Base-by-base conservation (phyloP, 768 basidiomycete genomes). In the Leccinum barrowsii region DNA sequence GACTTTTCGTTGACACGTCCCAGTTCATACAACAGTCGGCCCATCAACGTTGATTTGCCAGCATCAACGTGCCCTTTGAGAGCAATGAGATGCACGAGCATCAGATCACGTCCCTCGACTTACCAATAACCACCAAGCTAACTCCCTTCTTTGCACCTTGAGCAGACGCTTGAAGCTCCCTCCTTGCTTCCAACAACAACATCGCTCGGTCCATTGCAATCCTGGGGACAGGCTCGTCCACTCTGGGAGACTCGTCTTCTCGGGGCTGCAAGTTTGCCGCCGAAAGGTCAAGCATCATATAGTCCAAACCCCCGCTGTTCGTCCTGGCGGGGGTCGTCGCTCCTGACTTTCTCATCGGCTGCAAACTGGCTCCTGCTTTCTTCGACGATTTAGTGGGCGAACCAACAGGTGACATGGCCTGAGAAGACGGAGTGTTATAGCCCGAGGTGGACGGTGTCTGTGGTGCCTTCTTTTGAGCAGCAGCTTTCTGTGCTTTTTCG, bases 21-120 rank as follows among this genome's bases (percentile, higher is more conserved):
- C 2, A 96, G 80, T 62, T 98, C 97, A 71, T 98, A 98, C 53
- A 98, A 67, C 58, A 99, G 67, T 56, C 96, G 80, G 2, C 97
- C 97, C 93, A 98, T 98, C 26, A 99, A 75, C 1, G 97, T 99
- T 5, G 94, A 97, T 73, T 99, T 99, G 24, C 97, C 97, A 17
- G 97, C 97, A 75, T 99, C 97, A 60, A 99, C 97, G 68, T 99
- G 97, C 40, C 97, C 96, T 98, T 64, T 50, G 47, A 49, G 34
- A 52, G 48, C 3, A 21, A 54, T 68, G 40, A 65, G 60, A 59
- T 26, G 58, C 50, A 50, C 53, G 24, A 47, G 35, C 32, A 11
- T 52, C 44, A 47, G 30, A 34, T 5, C 51, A 50, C 50, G 6
- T 53, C 54, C 40, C 40, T 56, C 34, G 15, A 52, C 77, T 63